Evolutionary conservation across 768 basidiomycete genomes (phyloP), one percentile per base, ranked within the genome.

Genomic region (Flagelloscypha sp.): DNA sequence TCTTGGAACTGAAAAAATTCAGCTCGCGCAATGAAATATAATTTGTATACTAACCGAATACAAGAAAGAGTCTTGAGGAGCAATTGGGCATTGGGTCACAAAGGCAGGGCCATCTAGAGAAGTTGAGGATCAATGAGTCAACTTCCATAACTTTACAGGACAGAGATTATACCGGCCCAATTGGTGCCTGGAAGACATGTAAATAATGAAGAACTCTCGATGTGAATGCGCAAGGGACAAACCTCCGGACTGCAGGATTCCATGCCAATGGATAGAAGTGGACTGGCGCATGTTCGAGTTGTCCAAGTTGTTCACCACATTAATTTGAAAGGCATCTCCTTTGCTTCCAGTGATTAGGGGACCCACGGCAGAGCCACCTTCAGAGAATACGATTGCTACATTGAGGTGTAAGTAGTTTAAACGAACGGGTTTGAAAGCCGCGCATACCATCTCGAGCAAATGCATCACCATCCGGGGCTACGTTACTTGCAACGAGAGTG

Each of bases 71-170:
- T 60, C 43, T 9, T 55, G 53, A 1, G 59, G 54, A 13, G 47
- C 49, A 15, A 68, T 68, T 10, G 68, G 70, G 41, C 69, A 72
- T 42, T 69, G 67, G 15, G 57, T 65, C 3, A 69, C 49, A 23
- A 56, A 65, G 11, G 59, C 40, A 30, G 51, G 44, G 8, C 56
- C 59, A 32, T 56, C 50, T 4, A 48, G 30, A n/a, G 22, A 29
- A 32, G 25, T 44, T 18, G 27, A 22, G 27, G 32, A 37, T 44
- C 20, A 19, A 4, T 18, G 13, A n/a, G 11, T 31, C n/a, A 25
- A n/a, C 3, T n/a, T 33, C 11, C 10, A 30, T 36, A 21, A 25
- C 22, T 33, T 43, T n/a, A 44, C 38, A 18, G 50, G 48, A 20
- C 37, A 50, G 15, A 47, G 42, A 12, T 57, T 59, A 41, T 65